A percentile compares a stretch with the other conserved stretches of the same genome.
phyloP scores from a whole-genome alignment of 306 rosid genomes.

The Canavalia ensiformis region DNA sequence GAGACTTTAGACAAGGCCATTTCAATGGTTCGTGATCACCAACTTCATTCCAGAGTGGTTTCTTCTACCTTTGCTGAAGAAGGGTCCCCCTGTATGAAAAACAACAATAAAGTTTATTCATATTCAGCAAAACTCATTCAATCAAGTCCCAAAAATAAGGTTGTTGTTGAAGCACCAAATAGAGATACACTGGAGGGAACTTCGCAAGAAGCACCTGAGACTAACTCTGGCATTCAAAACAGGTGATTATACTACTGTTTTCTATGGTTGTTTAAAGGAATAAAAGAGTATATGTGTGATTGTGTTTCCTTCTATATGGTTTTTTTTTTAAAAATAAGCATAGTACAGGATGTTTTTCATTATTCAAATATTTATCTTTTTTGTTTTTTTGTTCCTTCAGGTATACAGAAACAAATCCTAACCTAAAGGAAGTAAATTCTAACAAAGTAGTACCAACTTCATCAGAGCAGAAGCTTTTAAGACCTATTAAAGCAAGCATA shows the following conservation, averaged over 20 bases:
- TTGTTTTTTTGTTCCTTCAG: conserved; percentile 50
- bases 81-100: conserved; percentile 36
- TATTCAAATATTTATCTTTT: not conserved
- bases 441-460: conserved; percentile 70
- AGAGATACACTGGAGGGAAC: conserved; percentile 47
- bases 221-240: conserved; percentile 50
- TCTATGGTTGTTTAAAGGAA: not conserved
- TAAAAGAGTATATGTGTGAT: not conserved
- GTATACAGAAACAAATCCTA: conserved; percentile 51
- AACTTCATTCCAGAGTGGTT: conserved; percentile 41
- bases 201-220: conserved; percentile 39
- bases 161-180: conserved; percentile 41
- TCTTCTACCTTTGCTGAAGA: conserved; percentile 40
- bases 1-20: conserved; percentile 76
- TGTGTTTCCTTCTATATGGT: conserved; percentile 10
- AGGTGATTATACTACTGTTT: conserved; percentile 54
- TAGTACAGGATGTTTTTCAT: not conserved
- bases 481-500: conserved; percentile 44
- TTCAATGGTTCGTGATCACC: conserved; percentile 54
- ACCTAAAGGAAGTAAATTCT: conserved; percentile 59
- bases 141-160: conserved; percentile 32
- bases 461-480: conserved; percentile 50
- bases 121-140: conserved; percentile 41
- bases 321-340: conserved; percentile 23
- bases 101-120: conserved; percentile 27